Percentiles rank a stretch among this genome's conserved stretches.
Evolutionary conservation across 2,329 filamentous ascomycete species (phyloP).

Genomic region (Ophiostoma australiae): DNA sequence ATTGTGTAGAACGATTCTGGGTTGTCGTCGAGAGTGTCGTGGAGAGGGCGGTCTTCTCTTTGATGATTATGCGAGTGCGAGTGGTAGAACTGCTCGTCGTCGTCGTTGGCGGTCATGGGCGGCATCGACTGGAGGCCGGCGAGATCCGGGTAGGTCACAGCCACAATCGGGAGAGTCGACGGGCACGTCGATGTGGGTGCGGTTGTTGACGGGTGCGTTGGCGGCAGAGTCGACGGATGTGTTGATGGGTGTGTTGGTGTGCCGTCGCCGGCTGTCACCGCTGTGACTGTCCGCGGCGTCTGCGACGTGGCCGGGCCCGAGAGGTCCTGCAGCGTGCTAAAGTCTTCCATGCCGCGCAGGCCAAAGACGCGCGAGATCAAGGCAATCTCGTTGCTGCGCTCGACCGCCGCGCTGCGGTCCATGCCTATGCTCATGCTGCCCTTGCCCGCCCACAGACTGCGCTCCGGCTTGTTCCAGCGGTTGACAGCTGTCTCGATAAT

Average conservation of each 20-base stretch:
- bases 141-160: conserved; percentile 28
- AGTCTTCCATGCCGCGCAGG: neutral
- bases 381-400: neutral
- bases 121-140: conserved; percentile 25
- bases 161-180: conserved; percentile 26
- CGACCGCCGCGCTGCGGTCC: neutral
- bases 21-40: conserved; percentile 24
- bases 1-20: conserved; percentile 32
- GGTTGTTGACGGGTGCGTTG: neutral
- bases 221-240: neutral
- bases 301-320: conserved; percentile 1
- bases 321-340: neutral
- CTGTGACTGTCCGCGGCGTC: neutral
- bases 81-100: neutral
- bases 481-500: conserved; percentile 32
- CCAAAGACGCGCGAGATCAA: conserved; percentile 14
- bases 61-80: neutral
- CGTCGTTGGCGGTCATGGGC: conserved; percentile 21
- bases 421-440: neutral
- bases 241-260: neutral
- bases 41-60: neutral
- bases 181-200: neutral
- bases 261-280: neutral
- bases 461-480: conserved; percentile 34
- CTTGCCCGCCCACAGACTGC: conserved; percentile 30